Percentiles rank a stretch among this genome's conserved stretches.
These are phyloP conservation scores for Eutrema salsugineum DNA, from an alignment of 441 rosid genomes.

Conservation along the genomic window DNA sequence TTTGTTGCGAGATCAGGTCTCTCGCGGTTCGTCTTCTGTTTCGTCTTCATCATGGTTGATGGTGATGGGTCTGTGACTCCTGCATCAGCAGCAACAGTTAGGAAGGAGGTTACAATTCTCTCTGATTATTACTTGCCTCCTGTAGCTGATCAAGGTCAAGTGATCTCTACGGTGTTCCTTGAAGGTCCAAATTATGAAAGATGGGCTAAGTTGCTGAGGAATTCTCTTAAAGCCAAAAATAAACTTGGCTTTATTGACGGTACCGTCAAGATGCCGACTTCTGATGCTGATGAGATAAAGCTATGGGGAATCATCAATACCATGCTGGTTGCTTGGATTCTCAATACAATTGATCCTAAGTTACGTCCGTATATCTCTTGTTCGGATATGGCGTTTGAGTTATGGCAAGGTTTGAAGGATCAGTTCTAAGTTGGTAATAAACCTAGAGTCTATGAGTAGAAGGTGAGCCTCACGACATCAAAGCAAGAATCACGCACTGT, in stretches of 20 bases:
- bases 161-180: background rate
- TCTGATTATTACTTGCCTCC: background rate
- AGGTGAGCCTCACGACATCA: background rate
- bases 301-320: background rate
- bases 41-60: too few relatives aligned
- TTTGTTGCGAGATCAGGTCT: too few relatives aligned
- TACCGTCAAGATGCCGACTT: background rate
- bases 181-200: background rate
- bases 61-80: too few relatives aligned
- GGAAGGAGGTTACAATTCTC: background rate
- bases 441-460: background rate
- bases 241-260: background rate
- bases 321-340: background rate
- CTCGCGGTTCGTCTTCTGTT: too few relatives aligned
- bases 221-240: background rate
- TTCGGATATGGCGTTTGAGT: background rate
- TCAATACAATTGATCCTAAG: background rate
- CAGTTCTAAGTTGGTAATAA: background rate
- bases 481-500: background rate
- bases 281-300: background rate
- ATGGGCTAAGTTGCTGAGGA: background rate
- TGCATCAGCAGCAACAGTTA: background rate
- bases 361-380: background rate
- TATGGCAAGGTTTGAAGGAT: background rate
- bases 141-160: background rate